Percentiles rank a stretch among this genome's conserved stretches.
Evolutionary conservation across 2,329 filamentous ascomycete species (phyloP).

Genomic region (Epichloe bromicola): DNA sequence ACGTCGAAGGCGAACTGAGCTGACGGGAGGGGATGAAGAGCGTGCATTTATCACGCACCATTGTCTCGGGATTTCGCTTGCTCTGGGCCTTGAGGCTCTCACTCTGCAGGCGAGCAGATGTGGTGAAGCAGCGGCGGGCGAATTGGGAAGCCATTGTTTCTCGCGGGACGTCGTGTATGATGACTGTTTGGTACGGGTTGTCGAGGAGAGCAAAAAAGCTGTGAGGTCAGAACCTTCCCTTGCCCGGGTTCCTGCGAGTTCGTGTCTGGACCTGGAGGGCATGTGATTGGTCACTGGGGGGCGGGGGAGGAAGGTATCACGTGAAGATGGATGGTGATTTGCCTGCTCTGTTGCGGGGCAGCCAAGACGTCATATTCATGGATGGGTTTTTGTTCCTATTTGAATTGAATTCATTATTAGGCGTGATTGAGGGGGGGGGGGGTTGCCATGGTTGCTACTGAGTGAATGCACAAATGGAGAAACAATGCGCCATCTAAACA

Average conservation of each 20-base stretch:
- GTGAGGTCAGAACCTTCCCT: not conserved
- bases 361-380: not conserved
- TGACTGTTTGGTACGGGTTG: not conserved
- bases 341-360: no score
- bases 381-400: not conserved
- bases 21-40: slow-evolving; percentile 5
- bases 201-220: not conserved
- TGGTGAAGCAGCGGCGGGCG: slow-evolving; percentile 43
- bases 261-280: not conserved
- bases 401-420: no score
- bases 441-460: no score
- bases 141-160: slow-evolving; percentile 42
- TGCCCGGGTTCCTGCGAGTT: not conserved
- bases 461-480: no score
- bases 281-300: slow-evolving; percentile 1
- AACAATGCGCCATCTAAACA: no score
- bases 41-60: slow-evolving; percentile 28
- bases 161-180: slow-evolving; percentile 8
- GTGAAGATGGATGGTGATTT: not conserved
- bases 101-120: slow-evolving; percentile 36
- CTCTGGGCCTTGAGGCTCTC: slow-evolving; percentile 41
- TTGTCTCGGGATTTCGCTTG: slow-evolving; percentile 38
- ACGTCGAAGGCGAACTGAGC: not conserved
- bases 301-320: not conserved
- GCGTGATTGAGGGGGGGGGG: no score